Base-by-base conservation (phyloP, 1,139 yeast species). In the Candida frijolesensis region DNA sequence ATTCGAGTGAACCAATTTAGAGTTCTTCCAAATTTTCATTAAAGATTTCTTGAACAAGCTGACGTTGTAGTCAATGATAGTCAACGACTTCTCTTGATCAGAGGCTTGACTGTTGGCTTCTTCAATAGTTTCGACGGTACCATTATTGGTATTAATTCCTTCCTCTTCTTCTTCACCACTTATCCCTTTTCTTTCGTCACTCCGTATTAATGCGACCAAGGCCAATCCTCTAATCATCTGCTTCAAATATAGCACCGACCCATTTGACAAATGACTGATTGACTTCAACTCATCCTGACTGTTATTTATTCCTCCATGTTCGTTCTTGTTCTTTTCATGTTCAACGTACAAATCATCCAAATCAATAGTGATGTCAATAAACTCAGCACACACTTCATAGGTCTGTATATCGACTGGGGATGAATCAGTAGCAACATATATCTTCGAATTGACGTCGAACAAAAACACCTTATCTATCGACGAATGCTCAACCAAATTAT, bases 371-470 rank as follows among this genome's bases (percentile, higher is more conserved):
- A 94, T 95, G 66, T 94, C 99, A 49, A 94, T 92, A 62, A 92
- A 94, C 63, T 94, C 99, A 0, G 97, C 96, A 68, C 99, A 94
- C 2, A 92, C 96, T 66, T 94, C 98, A 65, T 94, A 94, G 0
- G 96, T 89, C 61, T 91, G 96, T 30, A 91, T 89, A 68, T 94
- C 98, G 32, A 92, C 97, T 0, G 98, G 97, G 2, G 94, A 85
- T 0, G 96, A 88, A 66, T 94, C 99, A 0, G 98, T 94, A 3
- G 98, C 97, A 44, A 94, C 92, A 65, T 94, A 94, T 30, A 94
- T 89, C 67, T 94, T 94, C n/a, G 96, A 87, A 63, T 89, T 89
- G 35, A 92, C 84, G 64, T 94, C 99, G 63, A 95, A 92, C 53
- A 94, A 68, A 61, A 92, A 94, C 35, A 95, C 95, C 70, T 94